Evolutionary conservation across 2,329 filamentous ascomycete genomes (phyloP), one percentile per base, ranked within the genome.

Genomic region (Fusarium chuoi): DNA sequence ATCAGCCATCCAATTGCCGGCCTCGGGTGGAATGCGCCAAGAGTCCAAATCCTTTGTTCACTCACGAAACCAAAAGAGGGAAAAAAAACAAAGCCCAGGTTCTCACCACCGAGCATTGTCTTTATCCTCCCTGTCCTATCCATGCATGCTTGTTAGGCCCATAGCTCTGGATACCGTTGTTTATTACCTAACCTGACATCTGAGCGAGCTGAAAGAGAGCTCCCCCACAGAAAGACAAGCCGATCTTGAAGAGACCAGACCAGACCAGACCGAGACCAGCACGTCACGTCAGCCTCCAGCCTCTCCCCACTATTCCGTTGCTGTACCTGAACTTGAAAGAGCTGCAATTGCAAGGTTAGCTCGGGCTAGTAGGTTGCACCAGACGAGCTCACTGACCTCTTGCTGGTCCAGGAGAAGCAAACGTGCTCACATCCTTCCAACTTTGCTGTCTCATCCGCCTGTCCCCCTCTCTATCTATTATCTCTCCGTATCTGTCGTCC

Each of bases 301-400:
- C 63, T 57, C 70, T 72, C 70, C 36, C 72, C 73, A 65, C 65
- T 52, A 63, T 62, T 71, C 63, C 69, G 64, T 64, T 74, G 55
- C 58, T 51, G 71, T 74, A 48, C 71, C 71, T 74, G 71, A 58
- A 70, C 66, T 54, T 65, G 59, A 65, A 58, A 64, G 71, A 71
- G 67, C 71, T 72, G 67, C 71, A 68, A 55, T 66, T 70, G 67
- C 68, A 64, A 71, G 70, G 71, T 70, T 67, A 57, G 59, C 41
- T 46, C 52, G 35, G 67, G 44, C 63, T 68, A 60, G 67, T 68
- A 59, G 67, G 73, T 71, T 66, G 70, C 61, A 68, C 66, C 68
- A 68, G 57, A 39, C 62, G 71, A 77, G 73, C 75, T 77, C 73
- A 76, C 75, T 77, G 73, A 70, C 67, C 65, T 71, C 68, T 71